Percentiles rank a stretch among this genome's conserved stretches.
Conservation (phyloP, 2,329 filamentous ascomycete genomes). For the Clarireedia monteithiana region DNA sequence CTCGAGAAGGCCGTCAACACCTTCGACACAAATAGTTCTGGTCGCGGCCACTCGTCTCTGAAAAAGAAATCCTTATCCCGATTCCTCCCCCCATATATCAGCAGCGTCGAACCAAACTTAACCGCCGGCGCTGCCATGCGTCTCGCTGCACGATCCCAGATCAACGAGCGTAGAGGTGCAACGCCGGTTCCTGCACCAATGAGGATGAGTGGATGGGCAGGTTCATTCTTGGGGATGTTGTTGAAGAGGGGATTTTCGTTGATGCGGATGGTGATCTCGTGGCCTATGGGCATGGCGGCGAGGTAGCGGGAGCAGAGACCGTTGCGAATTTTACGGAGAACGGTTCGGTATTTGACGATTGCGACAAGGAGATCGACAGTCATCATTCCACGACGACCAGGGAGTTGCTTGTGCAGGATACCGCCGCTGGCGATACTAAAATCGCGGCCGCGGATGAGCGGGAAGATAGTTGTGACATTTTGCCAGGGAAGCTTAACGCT, state of each 20-base stretch:
- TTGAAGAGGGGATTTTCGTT: conserved; percentile 46
- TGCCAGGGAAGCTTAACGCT: conserved; percentile 74
- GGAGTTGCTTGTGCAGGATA: conserved; percentile 18
- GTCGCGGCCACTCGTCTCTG: conserved; percentile 58
- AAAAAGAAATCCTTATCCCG: conserved; percentile 73
- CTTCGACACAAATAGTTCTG: conserved; percentile 32
- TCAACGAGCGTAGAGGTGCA: conserved; percentile 72
- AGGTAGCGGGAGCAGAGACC: conserved; percentile 90
- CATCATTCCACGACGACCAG: conserved; percentile 27
- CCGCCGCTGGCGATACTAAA: conserved; percentile 87
- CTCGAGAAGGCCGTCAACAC: conserved; percentile 63
- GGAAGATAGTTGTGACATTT: conserved; percentile 65
- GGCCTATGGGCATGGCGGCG: conserved; percentile 48
- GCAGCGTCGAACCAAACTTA: conserved; percentile 33
- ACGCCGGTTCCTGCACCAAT: conserved; percentile 82
- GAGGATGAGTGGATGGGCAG: conserved; percentile 53
- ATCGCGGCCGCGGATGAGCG: conserved; percentile 76
- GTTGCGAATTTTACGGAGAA: conserved; percentile 74
- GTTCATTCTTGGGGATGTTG: conserved; percentile 34
- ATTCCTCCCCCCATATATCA: conserved; percentile 85
- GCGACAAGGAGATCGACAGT: conserved; percentile 70
- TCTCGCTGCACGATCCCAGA: conserved; percentile 57
- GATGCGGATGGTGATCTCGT: conserved; percentile 27
- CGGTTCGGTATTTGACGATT: conserved; percentile 84
- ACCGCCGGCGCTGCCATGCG: neutral